Conservation (phyloP, 495 filamentous ascomycete species). For the Daldinia grandis region DNA sequence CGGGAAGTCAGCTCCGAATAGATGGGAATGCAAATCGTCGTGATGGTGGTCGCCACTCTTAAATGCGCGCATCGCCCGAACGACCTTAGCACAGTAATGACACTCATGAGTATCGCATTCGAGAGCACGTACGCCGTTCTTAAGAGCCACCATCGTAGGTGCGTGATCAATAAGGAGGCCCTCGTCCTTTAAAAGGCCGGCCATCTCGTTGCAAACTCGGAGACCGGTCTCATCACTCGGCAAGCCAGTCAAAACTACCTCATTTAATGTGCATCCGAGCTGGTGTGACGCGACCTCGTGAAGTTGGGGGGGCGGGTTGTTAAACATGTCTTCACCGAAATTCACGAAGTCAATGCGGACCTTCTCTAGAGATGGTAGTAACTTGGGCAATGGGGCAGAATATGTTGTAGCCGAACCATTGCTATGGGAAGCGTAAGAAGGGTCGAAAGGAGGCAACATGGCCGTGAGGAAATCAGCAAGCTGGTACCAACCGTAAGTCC, state of each 20-base stretch:
- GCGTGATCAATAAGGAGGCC: conserved; percentile 51
- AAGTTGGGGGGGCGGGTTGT: conserved; percentile 43
- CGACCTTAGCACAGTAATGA: conserved; percentile 41
- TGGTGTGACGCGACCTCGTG: conserved; percentile 53
- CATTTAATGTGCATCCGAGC: conserved; percentile 54
- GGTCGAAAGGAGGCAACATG: conserved; percentile 50
- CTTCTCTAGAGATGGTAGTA: conserved; percentile 53
- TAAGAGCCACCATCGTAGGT: conserved; percentile 46
- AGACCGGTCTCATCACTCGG: conserved; percentile 48
- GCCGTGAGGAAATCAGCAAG: conserved; percentile 55
- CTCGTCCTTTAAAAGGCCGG: conserved; percentile 54
- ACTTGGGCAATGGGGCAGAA: conserved; percentile 40
- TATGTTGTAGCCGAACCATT: neutral
- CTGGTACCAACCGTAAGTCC: conserved; percentile 59
- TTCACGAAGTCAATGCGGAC: conserved; percentile 60
- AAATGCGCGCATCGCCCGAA: conserved; percentile 47
- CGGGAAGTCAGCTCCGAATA: conserved; percentile 38
- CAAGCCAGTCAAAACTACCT: conserved; percentile 54
- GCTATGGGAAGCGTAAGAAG: conserved; percentile 9
- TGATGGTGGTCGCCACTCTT: conserved; percentile 11
- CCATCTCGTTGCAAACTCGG: conserved; percentile 48
- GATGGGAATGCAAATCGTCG: conserved; percentile 31
- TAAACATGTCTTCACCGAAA: conserved; percentile 50
- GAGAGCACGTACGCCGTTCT: conserved; percentile 44
- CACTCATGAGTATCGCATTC: conserved; percentile 21